Percentiles rank a stretch among this genome's conserved stretches.
Evolutionary conservation across 2,329 filamentous ascomycete genomes (phyloP).

Genomic region (Calonectria hawksworthii): DNA sequence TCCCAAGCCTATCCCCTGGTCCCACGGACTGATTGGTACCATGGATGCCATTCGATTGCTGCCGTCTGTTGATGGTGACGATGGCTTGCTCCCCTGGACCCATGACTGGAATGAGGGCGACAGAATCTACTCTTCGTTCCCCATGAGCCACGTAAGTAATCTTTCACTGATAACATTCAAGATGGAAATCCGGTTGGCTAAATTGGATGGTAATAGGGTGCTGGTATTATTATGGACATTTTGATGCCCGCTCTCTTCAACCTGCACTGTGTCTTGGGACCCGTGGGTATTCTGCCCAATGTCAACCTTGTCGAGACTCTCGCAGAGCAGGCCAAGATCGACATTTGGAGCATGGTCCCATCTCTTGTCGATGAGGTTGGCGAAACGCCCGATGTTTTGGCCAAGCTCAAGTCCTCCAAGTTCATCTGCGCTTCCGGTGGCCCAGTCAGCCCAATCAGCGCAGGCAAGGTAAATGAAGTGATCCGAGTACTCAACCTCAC

Average conservation of each 20-base stretch:
- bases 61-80: slow-evolving; percentile 48
- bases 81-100: slow-evolving; percentile 46
- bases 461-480: slow-evolving; percentile 48
- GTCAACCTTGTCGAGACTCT: slow-evolving; percentile 52
- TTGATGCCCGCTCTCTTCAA: slow-evolving; percentile 53
- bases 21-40: slow-evolving; percentile 50
- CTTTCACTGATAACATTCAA: not conserved
- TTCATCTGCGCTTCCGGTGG: slow-evolving; percentile 55
- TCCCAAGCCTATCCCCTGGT: slow-evolving; percentile 56
- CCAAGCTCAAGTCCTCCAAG: slow-evolving; percentile 49
- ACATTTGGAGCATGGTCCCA: slow-evolving; percentile 56
- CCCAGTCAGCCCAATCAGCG: slow-evolving; percentile 48
- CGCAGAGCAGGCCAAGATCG: slow-evolving; percentile 50
- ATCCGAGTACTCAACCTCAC: slow-evolving; percentile 52
- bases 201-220: slow-evolving; percentile 46
- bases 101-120: slow-evolving; percentile 47
- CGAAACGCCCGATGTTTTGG: slow-evolving; percentile 48
- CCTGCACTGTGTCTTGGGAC: slow-evolving; percentile 54
- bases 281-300: slow-evolving; percentile 51
- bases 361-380: slow-evolving; percentile 52
- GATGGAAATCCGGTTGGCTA: not conserved
- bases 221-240: slow-evolving; percentile 58
- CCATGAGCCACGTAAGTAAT: slow-evolving; percentile 51
- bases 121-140: slow-evolving; percentile 52
- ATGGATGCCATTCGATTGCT: slow-evolving; percentile 55